These are phyloP conservation scores for Remersonia thermophila DNA, from an alignment of 2,329 filamentous ascomycete genomes.

Conservation along the genomic window DNA sequence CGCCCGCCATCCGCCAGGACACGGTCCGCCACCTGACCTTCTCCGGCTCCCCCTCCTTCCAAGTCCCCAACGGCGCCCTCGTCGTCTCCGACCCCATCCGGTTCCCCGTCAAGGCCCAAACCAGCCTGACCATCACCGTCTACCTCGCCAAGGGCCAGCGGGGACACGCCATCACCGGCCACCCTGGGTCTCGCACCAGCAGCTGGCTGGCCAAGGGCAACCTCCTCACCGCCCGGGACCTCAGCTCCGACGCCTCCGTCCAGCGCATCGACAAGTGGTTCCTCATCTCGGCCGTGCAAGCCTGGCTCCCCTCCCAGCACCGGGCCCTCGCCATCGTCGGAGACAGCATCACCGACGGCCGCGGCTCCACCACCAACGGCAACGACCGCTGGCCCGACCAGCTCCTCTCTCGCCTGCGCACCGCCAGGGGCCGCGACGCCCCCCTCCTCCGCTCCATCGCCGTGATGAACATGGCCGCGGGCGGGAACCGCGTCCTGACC, in stretches of 20 bases:
- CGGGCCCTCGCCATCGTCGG: slow-evolving; percentile 44
- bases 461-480: slow-evolving; percentile 49
- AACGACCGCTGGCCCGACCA: slow-evolving; percentile 39
- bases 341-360: slow-evolving; percentile 56
- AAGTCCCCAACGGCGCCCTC: slow-evolving; percentile 41
- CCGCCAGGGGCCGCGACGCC: slow-evolving; percentile 18
- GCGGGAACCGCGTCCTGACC: slow-evolving; percentile 47
- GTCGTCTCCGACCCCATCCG: slow-evolving; percentile 47
- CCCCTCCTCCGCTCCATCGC: slow-evolving; percentile 15
- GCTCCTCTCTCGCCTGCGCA: slow-evolving; percentile 31
- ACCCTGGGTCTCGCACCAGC: slow-evolving; percentile 49
- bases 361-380: slow-evolving; percentile 44
- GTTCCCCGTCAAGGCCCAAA: slow-evolving; percentile 34
- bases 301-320: slow-evolving; percentile 29
- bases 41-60: slow-evolving; percentile 35
- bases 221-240: slow-evolving; percentile 29
- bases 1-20: slow-evolving; percentile 32
- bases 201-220: slow-evolving; percentile 43
- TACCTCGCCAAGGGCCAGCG: slow-evolving; percentile 45
- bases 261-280: slow-evolving; percentile 38
- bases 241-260: slow-evolving; percentile 20
- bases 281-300: slow-evolving; percentile 46
- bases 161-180: slow-evolving; percentile 43
- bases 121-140: slow-evolving; percentile 42
- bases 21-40: slow-evolving; percentile 43